Evolutionary conservation across 257 asterid species (phyloP).

Genomic region (Plantago ovata): DNA sequence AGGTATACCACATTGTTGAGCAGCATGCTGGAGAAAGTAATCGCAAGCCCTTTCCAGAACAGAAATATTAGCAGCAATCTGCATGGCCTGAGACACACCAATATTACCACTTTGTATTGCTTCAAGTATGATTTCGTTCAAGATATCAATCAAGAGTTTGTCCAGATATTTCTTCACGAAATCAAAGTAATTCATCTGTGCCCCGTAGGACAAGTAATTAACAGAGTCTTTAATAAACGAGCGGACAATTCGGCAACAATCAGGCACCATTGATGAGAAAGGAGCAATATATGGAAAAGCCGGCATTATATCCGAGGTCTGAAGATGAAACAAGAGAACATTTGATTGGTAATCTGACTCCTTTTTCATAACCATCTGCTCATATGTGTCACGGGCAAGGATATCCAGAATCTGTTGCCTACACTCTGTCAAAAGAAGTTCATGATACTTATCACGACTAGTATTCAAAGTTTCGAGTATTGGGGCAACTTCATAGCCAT

Average conservation of each 20-base stretch:
- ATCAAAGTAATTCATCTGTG: conserved; percentile 73
- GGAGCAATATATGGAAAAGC: conserved; percentile 95
- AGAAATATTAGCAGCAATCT: conserved; percentile 86
- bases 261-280: conserved; percentile 86
- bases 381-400: conserved; percentile 47
- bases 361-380: conserved; percentile 91
- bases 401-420: conserved; percentile 56
- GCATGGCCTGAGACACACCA: conserved; percentile 90
- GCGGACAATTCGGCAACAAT: conserved; percentile 75
- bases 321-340: conserved; percentile 81
- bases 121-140: conserved; percentile 62
- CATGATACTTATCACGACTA: conserved; percentile 76
- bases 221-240: conserved; percentile 81
- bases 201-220: conserved; percentile 75
- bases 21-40: conserved; percentile 91
- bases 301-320: conserved; percentile 88
- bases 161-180: conserved; percentile 73
- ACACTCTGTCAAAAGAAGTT: conserved; percentile 78
- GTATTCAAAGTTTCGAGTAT: conserved; percentile 71
- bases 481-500: conserved; percentile 74
- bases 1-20: conserved; percentile 95
- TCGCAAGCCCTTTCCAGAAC: conserved; percentile 90
- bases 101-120: conserved; percentile 54
- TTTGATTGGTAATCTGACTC: conserved; percentile 89
- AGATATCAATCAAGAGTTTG: conserved; percentile 76